These are phyloP conservation scores for Capronia coronata DNA, from an alignment of 2,329 filamentous ascomycete genomes.

Conservation along the genomic window DNA sequence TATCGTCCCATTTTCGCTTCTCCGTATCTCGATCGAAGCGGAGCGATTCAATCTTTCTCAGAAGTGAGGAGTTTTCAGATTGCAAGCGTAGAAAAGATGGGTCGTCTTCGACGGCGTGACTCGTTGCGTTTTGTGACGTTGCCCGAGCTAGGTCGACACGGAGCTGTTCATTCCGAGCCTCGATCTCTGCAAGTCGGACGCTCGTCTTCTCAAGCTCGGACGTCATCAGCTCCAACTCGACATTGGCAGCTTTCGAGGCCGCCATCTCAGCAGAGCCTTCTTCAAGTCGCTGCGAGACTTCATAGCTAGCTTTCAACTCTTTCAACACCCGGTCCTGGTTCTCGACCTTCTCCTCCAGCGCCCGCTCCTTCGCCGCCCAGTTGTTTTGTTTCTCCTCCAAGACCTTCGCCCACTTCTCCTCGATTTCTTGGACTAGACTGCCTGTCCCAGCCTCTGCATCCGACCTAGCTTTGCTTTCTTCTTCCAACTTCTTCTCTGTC, in stretches of 20 bases:
- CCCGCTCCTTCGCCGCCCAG: constrained; percentile 89
- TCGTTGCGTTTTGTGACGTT: constrained; percentile 61
- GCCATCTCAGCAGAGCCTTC: constrained; percentile 55
- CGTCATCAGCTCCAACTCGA: constrained; percentile 88
- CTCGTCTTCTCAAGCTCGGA: constrained; percentile 88
- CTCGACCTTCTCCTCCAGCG: constrained; percentile 85
- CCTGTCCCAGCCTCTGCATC: constrained; percentile 73
- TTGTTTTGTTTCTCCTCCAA: constrained; percentile 92
- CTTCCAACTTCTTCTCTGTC: constrained; percentile 70
- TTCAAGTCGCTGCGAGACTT: constrained; percentile 83
- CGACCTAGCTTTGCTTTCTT: constrained; percentile 66
- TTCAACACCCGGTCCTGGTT: constrained; percentile 86
- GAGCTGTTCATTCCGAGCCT: constrained; percentile 89
- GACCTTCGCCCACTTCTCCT: constrained; percentile 82
- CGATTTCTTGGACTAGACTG: constrained; percentile 76
- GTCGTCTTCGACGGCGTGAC: constrained; percentile 70
- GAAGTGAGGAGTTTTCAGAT: constrained; percentile 85
- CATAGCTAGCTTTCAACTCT: constrained; percentile 94
- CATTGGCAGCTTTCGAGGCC: constrained; percentile 65
- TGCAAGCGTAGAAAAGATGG: constrained; percentile 79
- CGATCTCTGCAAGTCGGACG: constrained; percentile 77
- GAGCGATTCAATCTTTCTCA: constrained; percentile 78
- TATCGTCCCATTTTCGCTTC: constrained; percentile 68
- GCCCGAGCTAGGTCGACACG: constrained; percentile 84
- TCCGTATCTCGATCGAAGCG: constrained; percentile 77